Conservation (phyloP, 352 stramenopile genomes). For the Pythium rishiriense region DNA sequence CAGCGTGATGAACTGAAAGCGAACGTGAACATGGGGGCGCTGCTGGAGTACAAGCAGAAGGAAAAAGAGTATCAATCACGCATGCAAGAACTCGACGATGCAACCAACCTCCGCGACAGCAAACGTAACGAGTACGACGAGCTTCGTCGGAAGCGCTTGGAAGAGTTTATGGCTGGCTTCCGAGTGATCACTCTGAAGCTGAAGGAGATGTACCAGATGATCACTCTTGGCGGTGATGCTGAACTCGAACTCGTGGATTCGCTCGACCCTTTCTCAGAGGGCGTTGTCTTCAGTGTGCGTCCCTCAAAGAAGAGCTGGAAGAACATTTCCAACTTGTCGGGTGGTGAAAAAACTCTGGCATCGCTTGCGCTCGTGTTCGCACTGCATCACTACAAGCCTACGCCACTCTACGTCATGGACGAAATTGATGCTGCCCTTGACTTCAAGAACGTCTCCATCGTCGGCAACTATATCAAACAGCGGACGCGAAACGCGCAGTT, state of each 20-base stretch:
- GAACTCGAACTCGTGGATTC: conserved; percentile 99
- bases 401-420: conserved; percentile 99
- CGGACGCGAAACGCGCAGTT: conserved; percentile 99
- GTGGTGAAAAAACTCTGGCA: conserved; percentile 98
- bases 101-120: conserved; percentile 91
- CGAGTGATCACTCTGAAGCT: conserved; percentile 98
- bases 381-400: conserved; percentile 99
- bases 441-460: conserved; percentile 99
- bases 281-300: conserved; percentile 98
- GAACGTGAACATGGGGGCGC: conserved; percentile 93
- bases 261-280: conserved; percentile 98
- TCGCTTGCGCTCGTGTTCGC: conserved; percentile 99
- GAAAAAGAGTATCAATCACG: conserved; percentile 94
- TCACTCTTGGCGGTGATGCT: conserved; percentile 95
- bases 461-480: conserved; percentile 99
- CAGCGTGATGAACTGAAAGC: conserved; percentile 93
- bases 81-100: conserved; percentile 94
- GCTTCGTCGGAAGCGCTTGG: conserved; percentile 94
- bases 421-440: conserved; percentile 94
- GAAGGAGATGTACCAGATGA: conserved; percentile 99
- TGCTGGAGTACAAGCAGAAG: conserved; percentile 93
- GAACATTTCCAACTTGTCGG: conserved; percentile 99
- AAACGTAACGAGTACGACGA: conserved; percentile 96
- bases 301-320: conserved; percentile 99
- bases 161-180: conserved; percentile 99